Evolutionary conservation across 2,329 filamentous ascomycete genomes (phyloP).

Genomic region (Diaporthe citri): DNA sequence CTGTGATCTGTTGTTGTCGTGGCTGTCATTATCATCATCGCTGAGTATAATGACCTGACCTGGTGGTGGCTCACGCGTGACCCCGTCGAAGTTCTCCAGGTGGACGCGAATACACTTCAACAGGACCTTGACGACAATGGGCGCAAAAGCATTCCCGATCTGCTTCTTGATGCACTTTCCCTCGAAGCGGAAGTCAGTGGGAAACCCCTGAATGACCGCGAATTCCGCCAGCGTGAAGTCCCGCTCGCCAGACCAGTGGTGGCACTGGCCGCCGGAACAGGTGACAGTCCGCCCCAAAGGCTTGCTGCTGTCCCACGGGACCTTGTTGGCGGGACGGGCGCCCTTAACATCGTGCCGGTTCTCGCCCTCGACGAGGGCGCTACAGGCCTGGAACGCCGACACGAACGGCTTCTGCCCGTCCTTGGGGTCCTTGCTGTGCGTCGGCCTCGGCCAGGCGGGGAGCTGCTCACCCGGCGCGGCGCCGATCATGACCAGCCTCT

Average conservation of each 20-base stretch:
- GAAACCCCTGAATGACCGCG: constrained; percentile 79
- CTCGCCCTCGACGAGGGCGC: constrained; percentile 47
- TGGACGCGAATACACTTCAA: constrained; percentile 62
- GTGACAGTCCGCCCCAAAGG: constrained; percentile 72
- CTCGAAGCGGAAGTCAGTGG: constrained; percentile 69
- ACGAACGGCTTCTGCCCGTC: constrained; percentile 54
- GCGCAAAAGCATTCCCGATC: constrained; percentile 85
- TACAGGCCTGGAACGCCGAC: constrained; percentile 59
- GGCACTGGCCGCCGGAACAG: constrained; percentile 70
- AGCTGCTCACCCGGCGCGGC: constrained; percentile 77
- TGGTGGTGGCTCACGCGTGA: constrained; percentile 41
- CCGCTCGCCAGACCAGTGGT: constrained; percentile 74
- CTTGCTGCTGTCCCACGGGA: constrained; percentile 59
- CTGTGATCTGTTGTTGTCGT: not conserved
- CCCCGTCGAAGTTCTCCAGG: constrained; percentile 59
- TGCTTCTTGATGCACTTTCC: constrained; percentile 66
- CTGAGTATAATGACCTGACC: constrained; percentile 22
- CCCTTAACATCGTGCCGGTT: constrained; percentile 55
- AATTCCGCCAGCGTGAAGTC: constrained; percentile 76
- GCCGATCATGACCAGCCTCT: constrained; percentile 69
- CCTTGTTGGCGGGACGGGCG: constrained; percentile 43
- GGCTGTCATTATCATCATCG: constrained; percentile 14
- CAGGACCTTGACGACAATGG: constrained; percentile 64
- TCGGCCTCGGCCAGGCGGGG: constrained; percentile 73
- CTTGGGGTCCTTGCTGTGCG: constrained; percentile 62